Evolutionary conservation across 192 early-diverging fungal genomes (phyloP).

Genomic region (Geranomyces variabilis): DNA sequence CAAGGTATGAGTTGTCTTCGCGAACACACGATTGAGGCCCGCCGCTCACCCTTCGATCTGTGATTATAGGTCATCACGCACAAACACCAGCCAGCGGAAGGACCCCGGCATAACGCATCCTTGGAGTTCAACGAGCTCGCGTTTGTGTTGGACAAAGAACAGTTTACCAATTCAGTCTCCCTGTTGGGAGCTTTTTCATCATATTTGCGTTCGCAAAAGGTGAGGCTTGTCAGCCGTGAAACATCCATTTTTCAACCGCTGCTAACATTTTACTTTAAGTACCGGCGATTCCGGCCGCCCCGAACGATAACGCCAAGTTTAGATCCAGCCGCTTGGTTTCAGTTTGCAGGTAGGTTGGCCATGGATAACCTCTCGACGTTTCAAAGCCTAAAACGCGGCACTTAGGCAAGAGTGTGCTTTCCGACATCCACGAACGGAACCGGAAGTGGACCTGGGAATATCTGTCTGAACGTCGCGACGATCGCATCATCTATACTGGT

Average conservation of each 20-base stretch:
- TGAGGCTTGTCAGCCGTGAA: slow-evolving; percentile 15
- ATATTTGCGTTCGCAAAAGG: slow-evolving; percentile 75
- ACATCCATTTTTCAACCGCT: too few relatives aligned
- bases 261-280: slow-evolving; percentile 29
- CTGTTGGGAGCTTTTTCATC: slow-evolving; percentile 84
- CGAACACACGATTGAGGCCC: slow-evolving; percentile 6
- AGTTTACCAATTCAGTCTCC: slow-evolving; percentile 79
- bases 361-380: not conserved
- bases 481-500: slow-evolving; percentile 76
- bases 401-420: slow-evolving; percentile 70
- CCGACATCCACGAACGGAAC: slow-evolving; percentile 87
- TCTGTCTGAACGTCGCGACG: slow-evolving; percentile 78
- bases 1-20: slow-evolving; percentile 53
- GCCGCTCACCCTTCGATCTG: too few relatives aligned
- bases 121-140: slow-evolving; percentile 86
- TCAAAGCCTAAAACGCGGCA: not conserved
- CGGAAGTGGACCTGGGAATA: slow-evolving; percentile 83
- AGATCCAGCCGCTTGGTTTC: slow-evolving; percentile 85
- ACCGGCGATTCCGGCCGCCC: slow-evolving; percentile 83
- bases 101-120: slow-evolving; percentile 24
- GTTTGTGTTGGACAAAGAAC: slow-evolving; percentile 87
- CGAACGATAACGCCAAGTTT: slow-evolving; percentile 77
- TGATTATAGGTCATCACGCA: slow-evolving; percentile 17
- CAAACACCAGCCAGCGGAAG: slow-evolving; percentile 22
- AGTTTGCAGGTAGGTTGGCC: slow-evolving; percentile 48